Conservation (phyloP, 2,329 filamentous ascomycete genomes). For the Ophiostoma ulmi region DNA sequence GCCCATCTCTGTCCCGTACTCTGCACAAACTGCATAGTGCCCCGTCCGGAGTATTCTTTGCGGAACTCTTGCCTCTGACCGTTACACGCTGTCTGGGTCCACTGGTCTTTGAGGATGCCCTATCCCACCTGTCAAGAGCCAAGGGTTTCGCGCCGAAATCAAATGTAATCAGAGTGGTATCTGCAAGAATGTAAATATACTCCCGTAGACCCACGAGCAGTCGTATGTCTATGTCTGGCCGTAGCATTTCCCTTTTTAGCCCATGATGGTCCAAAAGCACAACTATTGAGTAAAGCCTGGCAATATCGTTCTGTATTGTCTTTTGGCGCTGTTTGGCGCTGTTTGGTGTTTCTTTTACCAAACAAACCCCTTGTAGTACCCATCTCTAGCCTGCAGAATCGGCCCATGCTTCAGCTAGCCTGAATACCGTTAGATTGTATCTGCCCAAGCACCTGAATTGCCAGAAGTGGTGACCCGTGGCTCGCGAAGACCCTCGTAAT, state of each 20-base stretch:
- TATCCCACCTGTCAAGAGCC: conserved; percentile 7
- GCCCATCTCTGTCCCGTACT: background rate
- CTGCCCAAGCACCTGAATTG: background rate
- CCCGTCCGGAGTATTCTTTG: conserved; percentile 11
- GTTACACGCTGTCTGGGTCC: background rate
- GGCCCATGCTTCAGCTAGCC: conserved; percentile 17
- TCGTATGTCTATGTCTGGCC: background rate
- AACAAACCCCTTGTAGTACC: conserved; percentile 12
- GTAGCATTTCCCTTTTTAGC: background rate
- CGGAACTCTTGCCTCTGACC: conserved; percentile 5
- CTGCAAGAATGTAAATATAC: background rate
- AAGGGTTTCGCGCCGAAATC: background rate
- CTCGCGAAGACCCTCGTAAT: background rate
- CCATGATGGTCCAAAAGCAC: background rate
- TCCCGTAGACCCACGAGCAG: background rate
- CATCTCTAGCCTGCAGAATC: conserved; percentile 18
- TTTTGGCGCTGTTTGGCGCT: background rate
- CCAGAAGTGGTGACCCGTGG: background rate
- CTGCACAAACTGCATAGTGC: background rate
- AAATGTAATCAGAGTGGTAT: background rate
- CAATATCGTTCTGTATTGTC: background rate
- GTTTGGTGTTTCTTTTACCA: background rate
- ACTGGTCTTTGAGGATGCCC: background rate
- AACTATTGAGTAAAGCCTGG: no score
- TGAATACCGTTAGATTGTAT: conserved; percentile 17